Evolutionary conservation across 2,329 filamentous ascomycete genomes (phyloP).

Genomic region (Sporothrix curviconia): DNA sequence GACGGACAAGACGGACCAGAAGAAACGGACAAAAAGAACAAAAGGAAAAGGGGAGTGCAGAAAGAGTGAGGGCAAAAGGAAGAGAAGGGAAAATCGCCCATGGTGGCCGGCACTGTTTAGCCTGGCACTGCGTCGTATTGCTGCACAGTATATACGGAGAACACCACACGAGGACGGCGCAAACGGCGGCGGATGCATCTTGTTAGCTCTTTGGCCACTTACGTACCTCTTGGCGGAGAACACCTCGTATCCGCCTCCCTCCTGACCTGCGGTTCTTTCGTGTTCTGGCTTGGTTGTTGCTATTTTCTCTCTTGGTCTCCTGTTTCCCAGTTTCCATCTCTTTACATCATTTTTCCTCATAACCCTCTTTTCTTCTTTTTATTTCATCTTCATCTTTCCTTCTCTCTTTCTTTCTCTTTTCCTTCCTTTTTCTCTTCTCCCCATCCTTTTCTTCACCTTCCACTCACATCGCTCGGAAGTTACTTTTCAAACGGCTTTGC

Average conservation of each 20-base stretch:
- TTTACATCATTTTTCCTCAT: not conserved
- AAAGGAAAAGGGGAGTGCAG: not conserved
- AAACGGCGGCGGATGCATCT: not conserved
- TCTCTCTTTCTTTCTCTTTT: not conserved
- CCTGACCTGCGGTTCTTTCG: conserved; percentile 2
- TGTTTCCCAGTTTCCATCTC: not conserved
- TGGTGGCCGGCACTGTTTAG: not conserved
- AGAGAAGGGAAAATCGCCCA: not conserved
- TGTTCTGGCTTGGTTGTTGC: not conserved
- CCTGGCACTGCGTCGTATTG: not conserved
- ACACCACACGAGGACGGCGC: not conserved
- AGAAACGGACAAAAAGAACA: not conserved
- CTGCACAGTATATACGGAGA: not conserved
- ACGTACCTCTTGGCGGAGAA: conserved; percentile 9
- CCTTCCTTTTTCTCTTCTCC: not conserved
- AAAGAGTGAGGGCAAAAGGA: not conserved
- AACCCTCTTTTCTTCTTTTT: not conserved
- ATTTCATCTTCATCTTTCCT: not conserved
- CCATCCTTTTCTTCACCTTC: not conserved
- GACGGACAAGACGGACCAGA: not conserved
- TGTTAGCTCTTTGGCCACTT: conserved; percentile 7
- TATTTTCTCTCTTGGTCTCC: not conserved
- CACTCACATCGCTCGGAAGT: conserved; percentile 10
- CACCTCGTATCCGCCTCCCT: conserved; percentile 13
- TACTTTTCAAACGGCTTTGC: not conserved